Base-by-base conservation (phyloP, 1,284 basidiomycete species). In the Puccinia polysora region DNA sequence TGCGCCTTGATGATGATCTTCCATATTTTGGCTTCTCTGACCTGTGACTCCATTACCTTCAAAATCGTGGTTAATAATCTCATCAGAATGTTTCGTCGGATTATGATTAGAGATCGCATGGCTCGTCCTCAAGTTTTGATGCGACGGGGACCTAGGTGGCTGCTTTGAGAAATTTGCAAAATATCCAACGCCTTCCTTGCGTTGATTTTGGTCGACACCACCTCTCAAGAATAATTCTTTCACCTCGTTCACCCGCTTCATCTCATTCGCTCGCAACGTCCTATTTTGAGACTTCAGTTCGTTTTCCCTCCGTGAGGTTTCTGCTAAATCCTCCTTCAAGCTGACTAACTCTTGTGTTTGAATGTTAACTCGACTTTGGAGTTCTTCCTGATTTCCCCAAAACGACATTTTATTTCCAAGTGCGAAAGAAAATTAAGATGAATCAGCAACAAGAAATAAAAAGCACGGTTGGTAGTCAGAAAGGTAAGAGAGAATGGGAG, bases 171-270 rank as follows among this genome's bases (percentile, higher is more conserved):
- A 71, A 25, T 56, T 55, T 0, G 69, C 58, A 53, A 71, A 71
- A 52, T 63, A 71, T 2, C 69, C 69, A 14, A 71, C 69, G 14
- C 69, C 69, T 23, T 56, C 45, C n/a, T 40, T 52, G 4, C 69
- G 34, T 20, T 43, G 34, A 23, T 45, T 52, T 25, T 63, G 34
- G 23, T 55, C 49, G 5, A 50, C 52, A 3, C 36, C 43, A 20
- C 58, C 40, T n/a, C 67, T 43, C 12, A 49, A 32, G 32, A 64
- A 50, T 20, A 49, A 30, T 8, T 40, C 62, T 40, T 63, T 64
- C 2, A 64, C 62, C 18, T 52, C 62, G 18, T 71, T 30, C 10
- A 71, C 69, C 23, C 64, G 63, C 32, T 52, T 40, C n/a, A 71
- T 53, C 32, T 71, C 69, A 45, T 71, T 60, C 32, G 43, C 49